These are phyloP conservation scores for Aspergillus ellipticus DNA, from an alignment of 495 filamentous ascomycete species.

Conservation along the genomic window DNA sequence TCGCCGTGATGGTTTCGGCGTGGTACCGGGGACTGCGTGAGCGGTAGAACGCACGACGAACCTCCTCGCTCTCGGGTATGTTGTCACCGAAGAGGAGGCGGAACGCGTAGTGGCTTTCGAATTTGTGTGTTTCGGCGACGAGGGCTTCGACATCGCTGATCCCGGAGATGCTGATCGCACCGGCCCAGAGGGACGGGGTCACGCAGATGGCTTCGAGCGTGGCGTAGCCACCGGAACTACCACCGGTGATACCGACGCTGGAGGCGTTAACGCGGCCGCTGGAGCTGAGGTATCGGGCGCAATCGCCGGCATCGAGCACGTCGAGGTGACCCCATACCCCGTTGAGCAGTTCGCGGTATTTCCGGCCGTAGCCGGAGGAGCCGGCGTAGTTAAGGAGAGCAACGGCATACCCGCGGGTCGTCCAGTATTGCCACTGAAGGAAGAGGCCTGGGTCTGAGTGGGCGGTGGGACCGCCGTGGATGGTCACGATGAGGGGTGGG, in stretches of 20 bases:
- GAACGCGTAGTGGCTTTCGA: slow-evolving; percentile 47
- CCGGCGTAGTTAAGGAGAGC: slow-evolving; percentile 48
- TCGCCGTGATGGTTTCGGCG: slow-evolving; percentile 41
- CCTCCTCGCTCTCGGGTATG: slow-evolving; percentile 29
- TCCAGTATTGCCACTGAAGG: slow-evolving; percentile 45
- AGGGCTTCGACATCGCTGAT: slow-evolving; percentile 42
- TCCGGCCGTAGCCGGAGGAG: slow-evolving; percentile 44
- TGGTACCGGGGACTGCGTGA: slow-evolving; percentile 42
- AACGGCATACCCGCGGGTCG: slow-evolving; percentile 49
- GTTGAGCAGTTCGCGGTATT: slow-evolving; percentile 41
- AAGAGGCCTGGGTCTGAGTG: slow-evolving; percentile 25
- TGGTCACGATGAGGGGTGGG: slow-evolving; percentile 42
- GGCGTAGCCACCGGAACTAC: slow-evolving; percentile 47
- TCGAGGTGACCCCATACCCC: slow-evolving; percentile 44
- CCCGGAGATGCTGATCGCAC: slow-evolving; percentile 41
- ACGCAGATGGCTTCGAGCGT: slow-evolving; percentile 37
- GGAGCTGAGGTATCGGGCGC: slow-evolving; percentile 34
- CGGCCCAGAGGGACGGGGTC: slow-evolving; percentile 35
- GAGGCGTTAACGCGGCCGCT: slow-evolving; percentile 29
- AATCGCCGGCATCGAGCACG: slow-evolving; percentile 40
- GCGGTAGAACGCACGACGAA: slow-evolving; percentile 19
- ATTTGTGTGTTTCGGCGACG: slow-evolving; percentile 46
- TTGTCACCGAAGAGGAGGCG: slow-evolving; percentile 31
- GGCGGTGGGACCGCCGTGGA: slow-evolving; percentile 50
- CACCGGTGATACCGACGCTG: slow-evolving; percentile 44